These are phyloP conservation scores for Aspergillus vadensis DNA, from an alignment of 2,329 filamentous ascomycete genomes.

Conservation along the genomic window DNA sequence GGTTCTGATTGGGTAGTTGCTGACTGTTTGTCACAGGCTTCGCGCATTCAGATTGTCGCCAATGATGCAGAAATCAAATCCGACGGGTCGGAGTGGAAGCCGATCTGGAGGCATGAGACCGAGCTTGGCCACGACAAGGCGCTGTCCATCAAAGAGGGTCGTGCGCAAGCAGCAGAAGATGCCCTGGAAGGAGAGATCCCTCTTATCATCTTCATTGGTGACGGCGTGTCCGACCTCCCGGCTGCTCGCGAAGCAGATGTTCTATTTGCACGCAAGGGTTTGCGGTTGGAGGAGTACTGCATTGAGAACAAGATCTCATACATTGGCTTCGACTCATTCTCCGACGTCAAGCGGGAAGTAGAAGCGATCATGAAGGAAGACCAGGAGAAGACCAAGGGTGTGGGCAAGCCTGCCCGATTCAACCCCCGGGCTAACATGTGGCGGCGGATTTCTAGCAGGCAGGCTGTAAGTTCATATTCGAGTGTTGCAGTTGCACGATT, in stretches of 20 bases:
- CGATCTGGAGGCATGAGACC: slow-evolving; percentile 67
- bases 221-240: slow-evolving; percentile 68
- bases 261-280: slow-evolving; percentile 66
- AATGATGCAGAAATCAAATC: slow-evolving; percentile 64
- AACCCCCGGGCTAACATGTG: slow-evolving; percentile 71
- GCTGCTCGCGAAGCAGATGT: slow-evolving; percentile 68
- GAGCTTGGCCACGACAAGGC: slow-evolving; percentile 69
- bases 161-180: slow-evolving; percentile 55
- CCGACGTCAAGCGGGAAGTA: slow-evolving; percentile 65
- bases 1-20: neutral
- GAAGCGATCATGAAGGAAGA: slow-evolving; percentile 61
- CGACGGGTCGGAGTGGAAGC: slow-evolving; percentile 64
- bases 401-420: slow-evolving; percentile 62
- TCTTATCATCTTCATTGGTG: slow-evolving; percentile 69
- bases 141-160: slow-evolving; percentile 63
- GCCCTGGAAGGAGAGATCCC: slow-evolving; percentile 64
- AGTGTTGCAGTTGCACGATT: slow-evolving; percentile 21
- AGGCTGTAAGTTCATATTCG: slow-evolving; percentile 44
- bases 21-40: slow-evolving; percentile 34
- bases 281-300: slow-evolving; percentile 68
- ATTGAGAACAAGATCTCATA: slow-evolving; percentile 62
- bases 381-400: slow-evolving; percentile 61
- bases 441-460: slow-evolving; percentile 63
- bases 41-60: slow-evolving; percentile 67
- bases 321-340: slow-evolving; percentile 66